Evolutionary conservation across 305 asterid species (phyloP), one percentile per base, ranked within the genome.

Genomic region (Coffea humblotiana): DNA sequence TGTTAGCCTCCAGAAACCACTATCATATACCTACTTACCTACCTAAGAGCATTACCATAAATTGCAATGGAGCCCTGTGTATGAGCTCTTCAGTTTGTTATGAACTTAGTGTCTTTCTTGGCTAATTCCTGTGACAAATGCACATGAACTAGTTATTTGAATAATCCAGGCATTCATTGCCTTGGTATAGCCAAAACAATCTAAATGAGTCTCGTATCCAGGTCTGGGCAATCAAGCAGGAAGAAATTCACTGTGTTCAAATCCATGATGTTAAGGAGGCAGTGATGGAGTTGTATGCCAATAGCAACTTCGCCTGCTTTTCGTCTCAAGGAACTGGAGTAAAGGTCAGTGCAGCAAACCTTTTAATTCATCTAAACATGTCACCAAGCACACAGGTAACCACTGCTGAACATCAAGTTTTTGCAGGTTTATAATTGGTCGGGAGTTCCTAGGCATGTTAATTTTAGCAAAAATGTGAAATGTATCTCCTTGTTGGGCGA

Each of bases 151-250:
- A 48, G 19, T 72, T 72, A 19, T 16, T 14, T 16, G 14, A 1
- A 18, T 52, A 52, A 13, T 52, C 8, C 18, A 37, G 32, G 37
- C 54, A 19, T 56, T 0, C 70, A 11, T 43, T 47, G 37, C 74
- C 25, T 37, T 37, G 0, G 16, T 43, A 21, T 8, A 19, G n/a
- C 13, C 58, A 71, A 49, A 47, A 10, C 18, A 5, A 19, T 1
- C 61, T 70, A 70, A 70, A n/a, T 21, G 5, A 45, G 76, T 25
- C 37, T 74, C 29, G 79, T 16, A 3, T 71, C 1, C 60, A 94
- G 98, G 89, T 92, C 37, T 94, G 98, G 98, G 86, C 94, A 73
- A 90, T 94, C 83, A 94, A 89, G 80, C 95, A 88, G 60, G 98
- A 91, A 77, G 95, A 87, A 77, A 89, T 94, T 21, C 95, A 89